phyloP scores from a whole-genome alignment of 106 monocot genomes.

The Dendrobium catenatum region DNA sequence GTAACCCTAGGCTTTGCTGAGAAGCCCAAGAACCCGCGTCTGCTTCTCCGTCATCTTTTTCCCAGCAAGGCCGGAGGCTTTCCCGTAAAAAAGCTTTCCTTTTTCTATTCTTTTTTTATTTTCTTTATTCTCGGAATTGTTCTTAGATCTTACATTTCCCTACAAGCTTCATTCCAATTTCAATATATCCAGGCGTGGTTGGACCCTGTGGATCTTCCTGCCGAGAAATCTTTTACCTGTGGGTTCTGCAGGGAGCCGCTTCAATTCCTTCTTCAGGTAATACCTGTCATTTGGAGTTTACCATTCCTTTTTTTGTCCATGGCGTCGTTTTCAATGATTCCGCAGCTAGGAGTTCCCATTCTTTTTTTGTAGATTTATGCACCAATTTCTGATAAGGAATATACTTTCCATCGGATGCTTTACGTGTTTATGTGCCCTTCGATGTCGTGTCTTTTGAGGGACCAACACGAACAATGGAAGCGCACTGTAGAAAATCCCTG shows the following conservation, averaged over 20 bases:
- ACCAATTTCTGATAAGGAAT: constrained; percentile 51
- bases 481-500: constrained; percentile 22
- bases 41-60: constrained; percentile 72
- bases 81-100: constrained; percentile 35
- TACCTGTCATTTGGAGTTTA: background rate
- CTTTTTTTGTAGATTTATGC: constrained; percentile 58
- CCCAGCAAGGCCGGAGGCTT: constrained; percentile 86
- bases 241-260: constrained; percentile 78
- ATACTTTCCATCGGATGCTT: constrained; percentile 71
- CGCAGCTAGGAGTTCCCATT: background rate
- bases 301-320: background rate
- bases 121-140: background rate
- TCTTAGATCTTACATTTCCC: constrained; percentile 1
- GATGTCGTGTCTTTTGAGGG: constrained; percentile 73
- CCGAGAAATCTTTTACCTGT: constrained; percentile 40
- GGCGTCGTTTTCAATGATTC: background rate
- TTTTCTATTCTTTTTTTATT: background rate
- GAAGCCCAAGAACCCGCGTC: constrained; percentile 48
- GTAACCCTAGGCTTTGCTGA: constrained; percentile 64
- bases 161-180: background rate
- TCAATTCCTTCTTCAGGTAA: constrained; percentile 86
- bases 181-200: constrained; percentile 62
- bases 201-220: constrained; percentile 63
- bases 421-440: constrained; percentile 91
- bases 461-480: constrained; percentile 95